phyloP scores from a whole-genome alignment of 768 basidiomycete species.

The Naganishia kalamii region DNA sequence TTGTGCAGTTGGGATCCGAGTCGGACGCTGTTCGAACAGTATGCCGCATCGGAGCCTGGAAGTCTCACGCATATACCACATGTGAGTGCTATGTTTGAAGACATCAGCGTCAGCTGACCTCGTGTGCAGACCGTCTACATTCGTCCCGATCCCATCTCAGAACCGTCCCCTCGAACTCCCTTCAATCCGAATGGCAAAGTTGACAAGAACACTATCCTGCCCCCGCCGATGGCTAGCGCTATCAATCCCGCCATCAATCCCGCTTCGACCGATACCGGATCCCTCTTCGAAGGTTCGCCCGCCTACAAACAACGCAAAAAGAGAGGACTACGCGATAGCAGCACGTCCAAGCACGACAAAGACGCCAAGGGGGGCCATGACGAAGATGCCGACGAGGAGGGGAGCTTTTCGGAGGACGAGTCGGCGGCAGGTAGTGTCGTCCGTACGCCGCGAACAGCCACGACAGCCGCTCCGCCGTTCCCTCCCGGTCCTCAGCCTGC shows the following conservation, averaged over 20 bases:
- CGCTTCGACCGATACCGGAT: slow-evolving; percentile 57
- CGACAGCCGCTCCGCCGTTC: too few relatives aligned
- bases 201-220: too few relatives aligned
- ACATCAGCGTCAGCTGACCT: too few relatives aligned
- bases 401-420: neutral
- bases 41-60: slow-evolving; percentile 49
- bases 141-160: too few relatives aligned
- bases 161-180: too few relatives aligned
- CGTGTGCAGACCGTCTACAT: too few relatives aligned
- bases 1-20: slow-evolving; percentile 65
- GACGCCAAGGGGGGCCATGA: neutral
- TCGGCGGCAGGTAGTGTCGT: neutral
- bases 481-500: too few relatives aligned
- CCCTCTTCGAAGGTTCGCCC: slow-evolving; percentile 76
- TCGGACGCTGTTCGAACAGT: slow-evolving; percentile 81
- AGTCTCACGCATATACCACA: neutral
- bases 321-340: slow-evolving; percentile 53
- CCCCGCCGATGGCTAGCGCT: slow-evolving; percentile 12
- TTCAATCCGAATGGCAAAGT: too few relatives aligned
- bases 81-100: slow-evolving; percentile 1
- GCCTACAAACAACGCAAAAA: slow-evolving; percentile 84
- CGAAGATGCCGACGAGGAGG: neutral
- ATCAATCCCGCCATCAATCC: neutral
- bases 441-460: neutral
- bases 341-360: neutral